Percentiles rank a stretch among this genome's conserved stretches.
Conservation (phyloP, 2,329 filamentous ascomycete genomes). For the Cercospora janseana region DNA sequence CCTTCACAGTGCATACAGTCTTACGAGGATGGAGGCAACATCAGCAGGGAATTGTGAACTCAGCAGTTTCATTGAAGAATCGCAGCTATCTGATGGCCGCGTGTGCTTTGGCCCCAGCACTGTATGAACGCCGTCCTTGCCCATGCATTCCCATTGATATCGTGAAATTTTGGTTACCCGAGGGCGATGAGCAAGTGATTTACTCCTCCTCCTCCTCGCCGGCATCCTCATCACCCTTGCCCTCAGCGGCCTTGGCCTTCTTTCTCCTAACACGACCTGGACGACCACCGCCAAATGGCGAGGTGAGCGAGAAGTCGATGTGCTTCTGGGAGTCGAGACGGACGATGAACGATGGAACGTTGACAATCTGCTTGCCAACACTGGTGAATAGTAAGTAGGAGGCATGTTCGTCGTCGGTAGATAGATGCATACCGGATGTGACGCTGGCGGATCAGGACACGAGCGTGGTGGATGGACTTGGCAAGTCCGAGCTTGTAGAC, state of each 20-base stretch:
- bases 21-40: neutral
- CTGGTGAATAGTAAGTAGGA: slow-evolving; percentile 44
- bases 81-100: slow-evolving; percentile 18
- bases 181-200: slow-evolving; percentile 25
- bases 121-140: slow-evolving; percentile 25
- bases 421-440: slow-evolving; percentile 73
- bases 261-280: slow-evolving; percentile 98
- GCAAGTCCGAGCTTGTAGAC: slow-evolving; percentile 99
- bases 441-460: slow-evolving; percentile 98
- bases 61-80: slow-evolving; percentile 16
- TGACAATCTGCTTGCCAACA: slow-evolving; percentile 99
- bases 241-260: slow-evolving; percentile 97
- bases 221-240: slow-evolving; percentile 73
- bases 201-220: slow-evolving; percentile 67
- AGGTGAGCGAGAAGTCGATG: slow-evolving; percentile 98
- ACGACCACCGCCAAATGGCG: slow-evolving; percentile 94
- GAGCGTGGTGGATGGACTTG: slow-evolving; percentile 99
- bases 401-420: slow-evolving; percentile 4
- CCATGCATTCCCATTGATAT: slow-evolving; percentile 26
- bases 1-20: no score
- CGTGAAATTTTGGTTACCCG: slow-evolving; percentile 20
- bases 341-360: slow-evolving; percentile 98
- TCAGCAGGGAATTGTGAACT: slow-evolving; percentile 15
- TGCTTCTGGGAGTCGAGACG: slow-evolving; percentile 99
- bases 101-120: slow-evolving; percentile 12